These are phyloP conservation scores for Papilionanthe hybrid DNA, from an alignment of 116 monocot genomes.

Conservation along the genomic window DNA sequence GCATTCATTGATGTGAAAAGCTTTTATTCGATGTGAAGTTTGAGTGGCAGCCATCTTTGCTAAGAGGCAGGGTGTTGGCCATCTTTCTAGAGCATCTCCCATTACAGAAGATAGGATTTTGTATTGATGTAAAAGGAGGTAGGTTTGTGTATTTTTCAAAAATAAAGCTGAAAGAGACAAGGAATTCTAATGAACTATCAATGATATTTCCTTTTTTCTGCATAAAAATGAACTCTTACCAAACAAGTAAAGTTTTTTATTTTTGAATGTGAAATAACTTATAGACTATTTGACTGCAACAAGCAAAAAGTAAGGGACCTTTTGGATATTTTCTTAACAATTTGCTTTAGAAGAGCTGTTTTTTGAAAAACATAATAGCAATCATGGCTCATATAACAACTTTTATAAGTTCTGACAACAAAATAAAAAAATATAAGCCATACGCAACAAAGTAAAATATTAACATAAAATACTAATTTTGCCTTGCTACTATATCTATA, in stretches of 20 bases:
- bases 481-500: constrained; percentile 2
- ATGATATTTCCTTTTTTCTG: not conserved
- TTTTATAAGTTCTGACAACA: too few relatives aligned
- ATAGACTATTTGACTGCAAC: too few relatives aligned
- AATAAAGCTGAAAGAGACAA: not conserved
- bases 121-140: not conserved
- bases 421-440: too few relatives aligned
- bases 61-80: not conserved
- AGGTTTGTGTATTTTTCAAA: constrained; percentile 2
- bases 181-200: not conserved
- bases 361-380: too few relatives aligned
- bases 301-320: too few relatives aligned
- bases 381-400: too few relatives aligned
- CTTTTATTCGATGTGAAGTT: constrained; percentile 1
- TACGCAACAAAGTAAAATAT: not conserved
- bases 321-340: too few relatives aligned
- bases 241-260: not conserved
- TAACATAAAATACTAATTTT: constrained; percentile 2
- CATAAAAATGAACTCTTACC: too few relatives aligned
- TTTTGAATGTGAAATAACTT: not conserved
- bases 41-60: not conserved
- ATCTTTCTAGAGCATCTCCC: not conserved
- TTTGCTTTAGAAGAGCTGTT: too few relatives aligned
- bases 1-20: not conserved
- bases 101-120: constrained; percentile 1